Evolutionary conservation across 306 rosid genomes (phyloP).

Genomic region (Glycine tomentella): DNA sequence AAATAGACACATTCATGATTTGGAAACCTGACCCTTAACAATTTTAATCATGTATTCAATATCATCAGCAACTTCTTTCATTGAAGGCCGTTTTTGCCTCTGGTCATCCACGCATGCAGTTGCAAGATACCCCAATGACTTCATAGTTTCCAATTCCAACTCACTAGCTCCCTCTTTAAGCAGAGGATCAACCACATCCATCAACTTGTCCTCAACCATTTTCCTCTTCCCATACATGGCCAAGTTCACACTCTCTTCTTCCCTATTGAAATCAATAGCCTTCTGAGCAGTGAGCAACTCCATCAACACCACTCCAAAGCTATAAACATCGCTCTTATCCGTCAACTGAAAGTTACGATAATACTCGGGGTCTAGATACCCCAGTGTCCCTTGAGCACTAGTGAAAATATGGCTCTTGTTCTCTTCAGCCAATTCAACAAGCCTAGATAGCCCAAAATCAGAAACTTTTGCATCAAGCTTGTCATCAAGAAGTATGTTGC

Average conservation of each 20-base stretch:
- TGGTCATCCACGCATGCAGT: conserved; percentile 60
- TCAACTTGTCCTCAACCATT: conserved; percentile 49
- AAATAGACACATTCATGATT: neutral
- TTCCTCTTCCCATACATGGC: conserved; percentile 61
- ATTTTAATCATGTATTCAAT: conserved; percentile 55
- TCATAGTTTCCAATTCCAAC: conserved; percentile 59
- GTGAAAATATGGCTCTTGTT: conserved; percentile 57
- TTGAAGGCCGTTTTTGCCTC: conserved; percentile 65
- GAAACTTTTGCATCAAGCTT: conserved; percentile 63
- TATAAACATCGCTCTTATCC: conserved; percentile 72
- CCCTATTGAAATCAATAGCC: conserved; percentile 66
- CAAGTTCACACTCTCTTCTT: conserved; percentile 68
- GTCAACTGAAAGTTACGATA: conserved; percentile 57
- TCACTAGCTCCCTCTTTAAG: conserved; percentile 53
- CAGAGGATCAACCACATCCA: conserved; percentile 61
- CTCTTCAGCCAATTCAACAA: conserved; percentile 57
- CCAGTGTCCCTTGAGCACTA: conserved; percentile 61
- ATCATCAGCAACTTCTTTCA: conserved; percentile 70
- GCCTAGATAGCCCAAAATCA: conserved; percentile 64
- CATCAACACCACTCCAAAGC: conserved; percentile 65
- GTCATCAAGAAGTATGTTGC: conserved; percentile 61
- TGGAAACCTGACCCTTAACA: conserved; percentile 39
- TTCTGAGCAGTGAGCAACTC: conserved; percentile 61
- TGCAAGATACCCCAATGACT: conserved; percentile 58
- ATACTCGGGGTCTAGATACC: conserved; percentile 68